A percentile compares a stretch with the other conserved stretches of the same genome.
These are phyloP conservation scores for Quillaja saponaria DNA, from an alignment of 306 rosid species.

Conservation along the genomic window DNA sequence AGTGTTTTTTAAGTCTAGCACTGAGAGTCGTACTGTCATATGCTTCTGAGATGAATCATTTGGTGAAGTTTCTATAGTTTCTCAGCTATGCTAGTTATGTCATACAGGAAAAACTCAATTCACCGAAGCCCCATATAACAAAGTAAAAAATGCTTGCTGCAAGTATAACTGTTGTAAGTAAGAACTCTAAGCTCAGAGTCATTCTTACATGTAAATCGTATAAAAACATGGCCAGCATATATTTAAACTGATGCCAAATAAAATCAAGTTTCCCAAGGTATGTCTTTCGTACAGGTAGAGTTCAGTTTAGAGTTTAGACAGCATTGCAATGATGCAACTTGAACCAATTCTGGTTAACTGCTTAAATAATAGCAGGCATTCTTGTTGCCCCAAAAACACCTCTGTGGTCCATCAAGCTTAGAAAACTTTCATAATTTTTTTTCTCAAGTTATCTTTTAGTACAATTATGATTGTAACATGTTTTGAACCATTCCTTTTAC, in stretches of 20 bases:
- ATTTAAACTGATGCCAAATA: not conserved
- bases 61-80: not conserved
- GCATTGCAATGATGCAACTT: not conserved
- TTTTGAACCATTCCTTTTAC: not conserved
- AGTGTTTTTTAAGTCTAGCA: not conserved
- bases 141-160: slow-evolving; percentile 10
- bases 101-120: slow-evolving; percentile 6
- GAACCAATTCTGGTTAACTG: too few relatives aligned
- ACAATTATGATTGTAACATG: not conserved
- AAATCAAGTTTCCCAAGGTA: not conserved
- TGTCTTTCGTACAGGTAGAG: not conserved
- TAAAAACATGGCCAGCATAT: not conserved
- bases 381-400: not conserved
- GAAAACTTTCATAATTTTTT: not conserved
- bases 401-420: not conserved
- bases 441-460: slow-evolving; percentile 6
- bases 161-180: slow-evolving; percentile 21
- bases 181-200: slow-evolving; percentile 7
- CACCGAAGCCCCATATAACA: not conserved
- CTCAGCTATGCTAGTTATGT: too few relatives aligned
- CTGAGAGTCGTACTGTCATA: too few relatives aligned
- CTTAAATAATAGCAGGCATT: too few relatives aligned
- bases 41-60: not conserved
- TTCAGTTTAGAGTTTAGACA: not conserved
- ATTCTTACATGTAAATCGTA: slow-evolving; percentile 6